Evolutionary conservation across 306 rosid species (phyloP).

Genomic region (Macrotyloma uniflorum): DNA sequence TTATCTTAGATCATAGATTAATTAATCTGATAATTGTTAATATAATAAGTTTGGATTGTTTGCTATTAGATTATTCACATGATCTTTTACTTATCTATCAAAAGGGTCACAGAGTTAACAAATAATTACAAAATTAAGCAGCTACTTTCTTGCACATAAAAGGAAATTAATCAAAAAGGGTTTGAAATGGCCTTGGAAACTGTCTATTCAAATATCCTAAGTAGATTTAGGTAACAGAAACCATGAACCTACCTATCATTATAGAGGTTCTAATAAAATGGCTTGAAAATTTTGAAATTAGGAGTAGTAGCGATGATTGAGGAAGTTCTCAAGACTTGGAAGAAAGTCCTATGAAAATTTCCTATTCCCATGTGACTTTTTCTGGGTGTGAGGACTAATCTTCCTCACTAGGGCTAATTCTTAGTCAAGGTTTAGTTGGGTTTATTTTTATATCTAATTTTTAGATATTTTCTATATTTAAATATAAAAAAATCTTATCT

Average conservation of each 20-base stretch:
- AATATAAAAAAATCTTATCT: no score
- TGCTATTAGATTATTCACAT: no score
- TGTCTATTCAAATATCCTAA: slow-evolving; percentile 46
- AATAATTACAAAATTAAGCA: slow-evolving; percentile 30
- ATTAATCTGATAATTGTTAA: no score
- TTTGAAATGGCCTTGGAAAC: slow-evolving; percentile 22
- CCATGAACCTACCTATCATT: slow-evolving; percentile 32
- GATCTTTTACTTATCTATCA: no score
- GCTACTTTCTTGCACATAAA: slow-evolving; percentile 15
- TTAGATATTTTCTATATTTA: no score
- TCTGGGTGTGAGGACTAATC: slow-evolving; percentile 2
- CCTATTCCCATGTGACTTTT: slow-evolving; percentile 38
- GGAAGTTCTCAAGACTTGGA: slow-evolving; percentile 22
- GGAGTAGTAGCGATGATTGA: slow-evolving; percentile 42
- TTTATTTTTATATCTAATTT: no score
- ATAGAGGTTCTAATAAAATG: slow-evolving; percentile 35
- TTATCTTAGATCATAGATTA: no score
- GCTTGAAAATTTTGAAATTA: neutral
- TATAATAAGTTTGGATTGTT: no score
- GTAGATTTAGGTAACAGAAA: slow-evolving; percentile 42
- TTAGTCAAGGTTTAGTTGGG: no score
- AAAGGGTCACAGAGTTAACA: no score
- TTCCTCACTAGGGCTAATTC: no score
- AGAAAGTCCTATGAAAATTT: neutral
- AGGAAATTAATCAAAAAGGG: slow-evolving; percentile 19